These are phyloP conservation scores for Sphagnurus paluster DNA, from an alignment of 1,284 basidiomycete genomes.

Conservation along the genomic window DNA sequence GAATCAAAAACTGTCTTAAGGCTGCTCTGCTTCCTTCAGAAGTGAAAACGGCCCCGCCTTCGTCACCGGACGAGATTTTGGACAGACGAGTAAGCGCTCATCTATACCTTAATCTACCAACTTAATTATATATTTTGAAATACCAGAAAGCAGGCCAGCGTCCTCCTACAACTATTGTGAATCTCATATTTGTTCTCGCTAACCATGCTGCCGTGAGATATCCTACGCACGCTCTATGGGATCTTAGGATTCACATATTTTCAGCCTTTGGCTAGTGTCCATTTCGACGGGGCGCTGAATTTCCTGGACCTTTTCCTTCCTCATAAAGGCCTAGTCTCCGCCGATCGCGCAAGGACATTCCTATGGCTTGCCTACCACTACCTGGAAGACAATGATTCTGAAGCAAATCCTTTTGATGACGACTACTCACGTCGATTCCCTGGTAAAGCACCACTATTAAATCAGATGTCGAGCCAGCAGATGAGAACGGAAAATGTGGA, in stretches of 20 bases:
- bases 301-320: constrained; percentile 83
- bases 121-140: constrained; percentile 15
- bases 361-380: constrained; percentile 81
- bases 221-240: constrained; percentile 12
- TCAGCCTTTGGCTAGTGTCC: constrained; percentile 66
- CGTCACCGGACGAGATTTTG: constrained; percentile 70
- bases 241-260: constrained; percentile 3
- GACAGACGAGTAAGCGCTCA: constrained; percentile 52
- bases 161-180: constrained; percentile 80
- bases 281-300: constrained; percentile 75
- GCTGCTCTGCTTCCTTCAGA: constrained; percentile 78
- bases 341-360: constrained; percentile 72
- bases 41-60: constrained; percentile 61
- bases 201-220: constrained; percentile 63
- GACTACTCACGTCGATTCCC: constrained; percentile 47
- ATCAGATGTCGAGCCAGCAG: constrained; percentile 49
- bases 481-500: constrained; percentile 65
- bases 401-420: constrained; percentile 68
- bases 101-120: constrained; percentile 8
- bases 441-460: constrained; percentile 57
- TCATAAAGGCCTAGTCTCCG: constrained; percentile 61
- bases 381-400: constrained; percentile 63
- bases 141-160: constrained; percentile 53
- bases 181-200: constrained; percentile 75
- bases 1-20: constrained; percentile 78